phyloP scores from a whole-genome alignment of 2,329 filamentous ascomycete species.

The Arthroderma uncinatum region DNA sequence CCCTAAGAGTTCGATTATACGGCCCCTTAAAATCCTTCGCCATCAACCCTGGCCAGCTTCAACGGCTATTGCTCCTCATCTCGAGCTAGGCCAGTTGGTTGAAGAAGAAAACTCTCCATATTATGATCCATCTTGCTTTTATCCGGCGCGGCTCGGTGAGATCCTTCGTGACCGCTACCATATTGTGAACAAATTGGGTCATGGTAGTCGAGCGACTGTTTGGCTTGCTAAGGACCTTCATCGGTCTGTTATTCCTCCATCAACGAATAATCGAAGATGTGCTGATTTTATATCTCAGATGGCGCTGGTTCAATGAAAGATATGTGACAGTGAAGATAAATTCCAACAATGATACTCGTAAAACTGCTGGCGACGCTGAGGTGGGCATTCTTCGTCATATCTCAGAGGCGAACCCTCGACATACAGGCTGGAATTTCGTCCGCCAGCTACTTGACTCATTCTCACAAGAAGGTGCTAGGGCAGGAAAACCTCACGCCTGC shows the following conservation, averaged over 20 bases:
- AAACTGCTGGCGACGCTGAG: slow-evolving; percentile 16
- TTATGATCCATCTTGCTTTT: slow-evolving; percentile 10
- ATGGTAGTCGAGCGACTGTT: slow-evolving; percentile 33
- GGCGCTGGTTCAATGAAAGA: slow-evolving; percentile 19
- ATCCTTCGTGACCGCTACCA: slow-evolving; percentile 15
- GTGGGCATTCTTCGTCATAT: slow-evolving; percentile 13
- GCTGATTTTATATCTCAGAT: slow-evolving; percentile 15
- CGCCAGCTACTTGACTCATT: slow-evolving; percentile 26
- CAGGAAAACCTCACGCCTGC: slow-evolving; percentile 22
- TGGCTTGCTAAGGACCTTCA: slow-evolving; percentile 27
- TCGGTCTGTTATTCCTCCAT: slow-evolving; percentile 14
- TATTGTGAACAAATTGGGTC: slow-evolving; percentile 31
- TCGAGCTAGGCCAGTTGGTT: slow-evolving; percentile 3
- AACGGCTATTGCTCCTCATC: neutral
- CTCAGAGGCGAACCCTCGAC: slow-evolving; percentile 14
- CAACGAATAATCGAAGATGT: neutral
- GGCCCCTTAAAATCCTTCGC: neutral
- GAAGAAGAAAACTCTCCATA: slow-evolving; percentile 9
- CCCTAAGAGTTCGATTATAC: neutral
- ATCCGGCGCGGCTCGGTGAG: slow-evolving; percentile 10
- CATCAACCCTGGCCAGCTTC: slow-evolving; percentile 7
- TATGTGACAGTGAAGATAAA: slow-evolving; percentile 29
- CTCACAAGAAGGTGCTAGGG: slow-evolving; percentile 13
- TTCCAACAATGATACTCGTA: slow-evolving; percentile 13
- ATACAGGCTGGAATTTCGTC: slow-evolving; percentile 24